phyloP scores from a whole-genome alignment of 805 yeast species.

The Lachancea sp. region DNA sequence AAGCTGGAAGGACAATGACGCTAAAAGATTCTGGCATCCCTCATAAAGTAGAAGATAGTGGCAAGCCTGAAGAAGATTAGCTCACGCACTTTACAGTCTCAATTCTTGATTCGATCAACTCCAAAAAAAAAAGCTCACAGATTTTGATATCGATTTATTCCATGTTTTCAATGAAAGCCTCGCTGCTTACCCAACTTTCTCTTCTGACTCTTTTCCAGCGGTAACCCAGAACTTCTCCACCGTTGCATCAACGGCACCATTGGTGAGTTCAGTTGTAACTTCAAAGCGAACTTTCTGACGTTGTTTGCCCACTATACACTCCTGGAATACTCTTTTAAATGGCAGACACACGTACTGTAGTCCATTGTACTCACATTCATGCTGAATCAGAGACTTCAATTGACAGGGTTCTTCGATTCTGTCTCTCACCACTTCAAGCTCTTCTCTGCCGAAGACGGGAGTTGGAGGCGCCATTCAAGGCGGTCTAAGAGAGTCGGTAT shows the following conservation, averaged over 20 bases:
- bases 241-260: slow-evolving; percentile 10
- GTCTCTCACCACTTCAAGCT: slow-evolving; percentile 26
- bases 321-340: slow-evolving; percentile 41
- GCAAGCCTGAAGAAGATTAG: too few relatives aligned
- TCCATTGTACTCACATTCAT: slow-evolving; percentile 42
- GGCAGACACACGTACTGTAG: slow-evolving; percentile 41
- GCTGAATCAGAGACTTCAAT: slow-evolving; percentile 40
- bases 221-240: slow-evolving; percentile 5
- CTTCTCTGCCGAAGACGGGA: slow-evolving; percentile 38
- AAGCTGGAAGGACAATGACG: too few relatives aligned
- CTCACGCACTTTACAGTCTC: too few relatives aligned
- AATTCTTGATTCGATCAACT: too few relatives aligned
- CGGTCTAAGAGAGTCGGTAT: too few relatives aligned
- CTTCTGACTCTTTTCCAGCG: neutral
- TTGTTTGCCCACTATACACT: slow-evolving; percentile 33
- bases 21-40: too few relatives aligned
- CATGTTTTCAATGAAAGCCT: too few relatives aligned
- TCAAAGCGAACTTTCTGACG: slow-evolving; percentile 35
- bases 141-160: too few relatives aligned
- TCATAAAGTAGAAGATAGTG: too few relatives aligned
- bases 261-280: slow-evolving; percentile 35
- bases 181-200: neutral
- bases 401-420: slow-evolving; percentile 22
- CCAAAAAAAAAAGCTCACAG: too few relatives aligned
- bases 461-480: slow-evolving; percentile 45